These are phyloP conservation scores for Rhizomucor miehei DNA, from an alignment of 371 early-diverging fungal genomes.

Conservation along the genomic window DNA sequence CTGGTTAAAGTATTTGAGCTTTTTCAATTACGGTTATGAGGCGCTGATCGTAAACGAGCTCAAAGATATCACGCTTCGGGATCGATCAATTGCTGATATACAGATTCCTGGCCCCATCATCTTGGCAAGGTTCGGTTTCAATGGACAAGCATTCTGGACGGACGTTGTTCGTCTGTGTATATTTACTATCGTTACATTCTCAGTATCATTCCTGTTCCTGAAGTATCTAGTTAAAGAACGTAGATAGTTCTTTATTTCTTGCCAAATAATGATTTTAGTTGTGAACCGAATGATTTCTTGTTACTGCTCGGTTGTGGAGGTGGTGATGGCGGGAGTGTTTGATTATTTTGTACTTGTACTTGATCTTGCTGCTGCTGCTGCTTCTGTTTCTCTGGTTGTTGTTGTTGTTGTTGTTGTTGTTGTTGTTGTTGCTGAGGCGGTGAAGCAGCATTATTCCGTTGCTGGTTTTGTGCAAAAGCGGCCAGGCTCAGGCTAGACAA, in stretches of 20 bases:
- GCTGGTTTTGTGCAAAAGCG: not conserved
- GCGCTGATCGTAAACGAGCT: slow-evolving; percentile 78
- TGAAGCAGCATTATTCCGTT: not conserved
- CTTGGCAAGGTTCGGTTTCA: slow-evolving; percentile 43
- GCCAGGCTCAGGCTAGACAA: slow-evolving; percentile 29
- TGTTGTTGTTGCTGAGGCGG: not conserved
- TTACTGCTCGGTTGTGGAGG: not conserved
- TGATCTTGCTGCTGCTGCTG: not conserved
- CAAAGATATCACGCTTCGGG: slow-evolving; percentile 43
- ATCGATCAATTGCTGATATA: slow-evolving; percentile 48
- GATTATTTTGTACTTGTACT: too few relatives aligned
- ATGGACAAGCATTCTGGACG: slow-evolving; percentile 47
- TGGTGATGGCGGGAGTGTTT: not conserved
- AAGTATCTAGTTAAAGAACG: slow-evolving; percentile 44
- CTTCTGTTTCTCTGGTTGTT: slow-evolving; percentile 1
- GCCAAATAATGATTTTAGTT: not conserved
- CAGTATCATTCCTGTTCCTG: slow-evolving; percentile 33
- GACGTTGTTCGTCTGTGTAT: slow-evolving; percentile 26
- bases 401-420: slow-evolving; percentile 3
- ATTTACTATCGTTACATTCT: slow-evolving; percentile 27
- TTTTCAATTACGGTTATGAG: slow-evolving; percentile 89
- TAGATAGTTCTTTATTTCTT: slow-evolving; percentile 14
- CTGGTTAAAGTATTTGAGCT: slow-evolving; percentile 77
- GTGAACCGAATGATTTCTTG: not conserved
- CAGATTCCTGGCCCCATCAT: slow-evolving; percentile 49